Conservation (phyloP, 371 early-diverging fungal species). For the Mucor irregularis region DNA sequence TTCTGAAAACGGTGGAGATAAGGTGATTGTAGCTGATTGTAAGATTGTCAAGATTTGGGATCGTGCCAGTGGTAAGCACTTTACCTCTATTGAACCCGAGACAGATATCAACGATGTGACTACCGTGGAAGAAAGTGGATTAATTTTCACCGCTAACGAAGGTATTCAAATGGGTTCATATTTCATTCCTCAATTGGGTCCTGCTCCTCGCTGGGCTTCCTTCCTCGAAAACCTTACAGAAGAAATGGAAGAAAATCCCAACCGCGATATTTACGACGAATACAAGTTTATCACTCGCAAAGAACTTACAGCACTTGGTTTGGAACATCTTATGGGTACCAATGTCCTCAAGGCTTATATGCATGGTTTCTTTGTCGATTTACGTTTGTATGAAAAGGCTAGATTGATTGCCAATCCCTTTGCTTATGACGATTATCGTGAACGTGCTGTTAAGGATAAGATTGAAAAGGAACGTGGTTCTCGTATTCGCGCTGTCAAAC, state of each 20-base stretch:
- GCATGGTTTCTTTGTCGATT: constrained; percentile 98
- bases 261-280: constrained; percentile 89
- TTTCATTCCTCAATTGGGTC: constrained; percentile 92
- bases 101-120: constrained; percentile 94
- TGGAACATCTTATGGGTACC: constrained; percentile 94
- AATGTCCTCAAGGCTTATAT: constrained; percentile 95
- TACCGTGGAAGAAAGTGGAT: constrained; percentile 81
- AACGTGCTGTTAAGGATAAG: constrained; percentile 75
- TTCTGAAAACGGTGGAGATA: constrained; percentile 51
- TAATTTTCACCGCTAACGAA: constrained; percentile 95
- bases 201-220: constrained; percentile 95
- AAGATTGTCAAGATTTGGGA: constrained; percentile 95
- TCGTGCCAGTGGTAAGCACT: constrained; percentile 74
- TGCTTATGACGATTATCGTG: constrained; percentile 91
- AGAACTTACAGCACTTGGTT: constrained; percentile 84
- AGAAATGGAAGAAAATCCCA: constrained; percentile 95
- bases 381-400: constrained; percentile 94
- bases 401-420: constrained; percentile 96
- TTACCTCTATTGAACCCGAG: constrained; percentile 90
- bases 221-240: constrained; percentile 98
- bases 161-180: constrained; percentile 92
- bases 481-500: constrained; percentile 86
- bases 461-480: constrained; percentile 86
- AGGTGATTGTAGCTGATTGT: constrained; percentile 87
- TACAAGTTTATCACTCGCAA: constrained; percentile 96